Evolutionary conservation across 2,329 filamentous ascomycete species (phyloP).

Genomic region (Aspergillus niger): DNA sequence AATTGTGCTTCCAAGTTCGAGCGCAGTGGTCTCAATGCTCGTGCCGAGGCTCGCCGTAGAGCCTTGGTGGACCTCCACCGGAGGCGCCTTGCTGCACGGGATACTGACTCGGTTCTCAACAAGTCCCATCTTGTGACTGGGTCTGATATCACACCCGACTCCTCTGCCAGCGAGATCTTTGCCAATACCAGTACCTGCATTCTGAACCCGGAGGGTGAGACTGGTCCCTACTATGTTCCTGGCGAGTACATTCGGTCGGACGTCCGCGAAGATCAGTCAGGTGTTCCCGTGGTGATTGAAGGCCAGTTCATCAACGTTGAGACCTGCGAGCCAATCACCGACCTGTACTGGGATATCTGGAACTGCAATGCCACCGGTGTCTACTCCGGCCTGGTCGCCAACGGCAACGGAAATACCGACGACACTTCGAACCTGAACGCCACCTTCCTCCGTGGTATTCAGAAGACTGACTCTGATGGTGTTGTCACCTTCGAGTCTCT

Average conservation of each 20-base stretch:
- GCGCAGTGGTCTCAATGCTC: constrained; percentile 24
- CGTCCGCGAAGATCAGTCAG: constrained; percentile 36
- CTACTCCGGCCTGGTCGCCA: constrained; percentile 30
- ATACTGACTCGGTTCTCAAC: constrained; percentile 39
- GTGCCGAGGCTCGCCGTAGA: constrained; percentile 1
- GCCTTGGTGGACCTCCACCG: constrained; percentile 17
- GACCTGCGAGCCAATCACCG: constrained; percentile 42
- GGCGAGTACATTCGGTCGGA: constrained; percentile 43
- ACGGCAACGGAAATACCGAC: constrained; percentile 28
- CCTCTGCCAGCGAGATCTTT: constrained; percentile 27
- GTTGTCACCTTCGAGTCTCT: constrained; percentile 44
- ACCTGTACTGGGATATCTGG: constrained; percentile 41
- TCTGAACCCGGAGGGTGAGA: constrained; percentile 53
- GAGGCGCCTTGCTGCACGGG: constrained; percentile 30
- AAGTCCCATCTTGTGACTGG: constrained; percentile 42
- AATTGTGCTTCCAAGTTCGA: constrained; percentile 26
- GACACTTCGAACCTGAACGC: constrained; percentile 38
- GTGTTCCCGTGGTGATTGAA: constrained; percentile 42
- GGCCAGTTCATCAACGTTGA: constrained; percentile 43
- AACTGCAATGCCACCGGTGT: constrained; percentile 36
- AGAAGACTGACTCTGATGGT: constrained; percentile 45
- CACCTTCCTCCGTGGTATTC: constrained; percentile 48
- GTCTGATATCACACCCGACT: constrained; percentile 21
- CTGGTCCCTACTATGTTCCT: constrained; percentile 49
- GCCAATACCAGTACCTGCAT: constrained; percentile 44